Base-by-base conservation (phyloP, 192 early-diverging fungal species). In the Bifiguratus adelaidae region DNA sequence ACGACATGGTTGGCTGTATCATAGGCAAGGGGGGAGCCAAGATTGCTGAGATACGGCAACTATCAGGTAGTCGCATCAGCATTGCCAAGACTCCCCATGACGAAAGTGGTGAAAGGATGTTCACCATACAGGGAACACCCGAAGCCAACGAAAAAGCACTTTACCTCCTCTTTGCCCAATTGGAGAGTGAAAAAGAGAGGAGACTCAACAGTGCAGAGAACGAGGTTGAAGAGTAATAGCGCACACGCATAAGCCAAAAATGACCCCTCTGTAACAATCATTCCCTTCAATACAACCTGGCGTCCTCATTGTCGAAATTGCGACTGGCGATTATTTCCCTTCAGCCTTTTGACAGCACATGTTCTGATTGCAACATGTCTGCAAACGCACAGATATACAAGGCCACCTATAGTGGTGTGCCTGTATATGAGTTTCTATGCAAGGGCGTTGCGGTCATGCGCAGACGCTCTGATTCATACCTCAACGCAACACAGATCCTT, bases 401-500 rank as follows among this genome's bases (percentile, higher is more conserved):
- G 25, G 91, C 92, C 6, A 81, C 85, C 2, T 99, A 99, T 68
- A 94, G 92, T 8, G 88, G 90, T 5, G 82, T 95, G 18, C 86
- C 89, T 8, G 95, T 99, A 5, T 99, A 88, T 74, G 93, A 99
- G 56, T 87, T 92, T 78, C 73, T 82, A 52, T 89, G 84, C 52
- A 77, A 79, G 9, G 71, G 69, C 18, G 71, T 86, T 30, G 82
- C 78, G 7, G 85, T 89, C 30, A 87, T 91, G 85, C 64, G 80
- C 18, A 72, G 86, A 50, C 75, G 78, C 41, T 71, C 77, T 3
- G 96, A 99, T 58, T 86, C 82, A 9, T 97, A 80, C 61, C 66
- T 99, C 32, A 99, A 99, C 61, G 92, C 93, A 11, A 99, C 96
- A 0, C 96, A 99, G 63, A 88, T 99, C 42, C 74, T 99, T 18